Evolutionary conservation across 78 protist genomes (phyloP).

Genomic region (Dictyostelium brefeldianum): DNA sequence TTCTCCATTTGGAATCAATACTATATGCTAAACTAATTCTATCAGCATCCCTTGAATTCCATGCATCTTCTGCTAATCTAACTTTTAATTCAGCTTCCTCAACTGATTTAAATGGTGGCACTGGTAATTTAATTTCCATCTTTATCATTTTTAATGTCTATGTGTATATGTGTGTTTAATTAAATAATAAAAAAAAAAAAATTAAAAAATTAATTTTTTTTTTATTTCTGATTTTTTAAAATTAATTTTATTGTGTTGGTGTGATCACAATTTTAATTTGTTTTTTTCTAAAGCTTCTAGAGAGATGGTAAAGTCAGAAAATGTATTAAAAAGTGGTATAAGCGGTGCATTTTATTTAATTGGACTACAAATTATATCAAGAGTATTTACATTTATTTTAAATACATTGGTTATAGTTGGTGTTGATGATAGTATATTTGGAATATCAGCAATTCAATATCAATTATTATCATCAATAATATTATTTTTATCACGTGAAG

Average conservation of each 20-base stretch:
- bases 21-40: slow-evolving; percentile 66
- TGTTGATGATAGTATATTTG: slow-evolving; percentile 34
- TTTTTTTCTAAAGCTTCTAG: too few relatives aligned
- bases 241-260: too few relatives aligned
- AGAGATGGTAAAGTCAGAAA: background rate
- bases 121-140: slow-evolving; percentile 32
- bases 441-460: slow-evolving; percentile 55
- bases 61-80: slow-evolving; percentile 87
- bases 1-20: slow-evolving; percentile 83
- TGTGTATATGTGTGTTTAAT: too few relatives aligned
- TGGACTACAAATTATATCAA: slow-evolving; percentile 45
- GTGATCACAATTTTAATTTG: too few relatives aligned
- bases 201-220: too few relatives aligned
- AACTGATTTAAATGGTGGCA: slow-evolving; percentile 81
- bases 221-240: too few relatives aligned
- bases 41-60: slow-evolving; percentile 78
- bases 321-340: background rate
- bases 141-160: too few relatives aligned
- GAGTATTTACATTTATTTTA: slow-evolving; percentile 51
- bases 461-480: slow-evolving; percentile 52
- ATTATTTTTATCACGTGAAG: slow-evolving; percentile 53
- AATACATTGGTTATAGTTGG: slow-evolving; percentile 34
- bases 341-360: slow-evolving; percentile 66
- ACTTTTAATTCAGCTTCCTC: slow-evolving; percentile 75
- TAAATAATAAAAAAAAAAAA: too few relatives aligned